A percentile compares a stretch with the other conserved stretches of the same genome.
phyloP scores from a whole-genome alignment of 176 grass and related monocot species.

The Lolium rigidum region DNA sequence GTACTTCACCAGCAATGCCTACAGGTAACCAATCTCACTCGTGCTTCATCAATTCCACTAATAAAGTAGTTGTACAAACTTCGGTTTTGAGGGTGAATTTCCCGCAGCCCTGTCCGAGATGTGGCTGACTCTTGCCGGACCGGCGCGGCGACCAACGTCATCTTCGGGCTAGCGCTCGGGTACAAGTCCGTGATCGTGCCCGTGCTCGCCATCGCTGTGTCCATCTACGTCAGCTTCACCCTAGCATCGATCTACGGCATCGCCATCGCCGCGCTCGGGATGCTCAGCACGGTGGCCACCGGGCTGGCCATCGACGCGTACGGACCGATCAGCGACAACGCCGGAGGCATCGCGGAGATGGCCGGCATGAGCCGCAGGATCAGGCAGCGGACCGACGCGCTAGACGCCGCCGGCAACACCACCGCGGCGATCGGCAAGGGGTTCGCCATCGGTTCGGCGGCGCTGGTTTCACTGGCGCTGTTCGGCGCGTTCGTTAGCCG shows the following conservation, averaged over 20 bases:
- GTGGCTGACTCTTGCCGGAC: conserved; percentile 77
- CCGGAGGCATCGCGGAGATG: conserved; percentile 90
- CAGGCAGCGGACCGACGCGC: conserved; percentile 63
- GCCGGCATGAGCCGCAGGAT: conserved; percentile 55
- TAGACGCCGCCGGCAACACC: conserved; percentile 86
- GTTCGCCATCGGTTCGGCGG: conserved; percentile 86
- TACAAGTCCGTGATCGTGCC: conserved; percentile 88
- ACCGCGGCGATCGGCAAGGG: conserved; percentile 90
- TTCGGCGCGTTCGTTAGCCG: conserved; percentile 88
- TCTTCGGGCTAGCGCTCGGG: conserved; percentile 77
- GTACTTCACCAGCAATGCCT: conserved; percentile 83
- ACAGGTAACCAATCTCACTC: conserved; percentile 23
- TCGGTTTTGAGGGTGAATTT: too few species aligned
- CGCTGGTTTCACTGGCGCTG: conserved; percentile 78
- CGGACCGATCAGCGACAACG: conserved; percentile 86
- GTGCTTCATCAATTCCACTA: neutral
- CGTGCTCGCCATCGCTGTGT: conserved; percentile 54
- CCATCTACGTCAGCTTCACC: conserved; percentile 64
- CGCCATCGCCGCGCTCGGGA: conserved; percentile 73
- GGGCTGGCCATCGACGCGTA: conserved; percentile 77
- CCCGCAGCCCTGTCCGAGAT: conserved; percentile 55
- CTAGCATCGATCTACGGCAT: conserved; percentile 82
- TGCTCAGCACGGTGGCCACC: conserved; percentile 86
- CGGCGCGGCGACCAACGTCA: conserved; percentile 87
- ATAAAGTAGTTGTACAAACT: neutral